These are phyloP conservation scores for Hypomontagnella submonticulosa DNA, from an alignment of 495 filamentous ascomycete species.

Conservation along the genomic window DNA sequence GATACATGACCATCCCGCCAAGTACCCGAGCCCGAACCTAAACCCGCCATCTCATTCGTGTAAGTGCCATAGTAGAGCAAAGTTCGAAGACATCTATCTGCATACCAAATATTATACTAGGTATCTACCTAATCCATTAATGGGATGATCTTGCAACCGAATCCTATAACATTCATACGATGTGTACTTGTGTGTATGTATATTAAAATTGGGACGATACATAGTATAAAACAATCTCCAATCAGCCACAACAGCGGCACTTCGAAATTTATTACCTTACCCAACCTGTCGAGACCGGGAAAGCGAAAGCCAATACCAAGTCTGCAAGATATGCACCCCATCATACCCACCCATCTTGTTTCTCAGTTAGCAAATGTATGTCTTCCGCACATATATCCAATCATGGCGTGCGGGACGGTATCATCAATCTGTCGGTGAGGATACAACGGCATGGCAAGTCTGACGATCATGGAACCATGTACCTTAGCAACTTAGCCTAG, in stretches of 20 bases:
- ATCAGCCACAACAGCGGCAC: slow-evolving; percentile 4
- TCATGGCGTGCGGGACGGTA: slow-evolving; percentile 3
- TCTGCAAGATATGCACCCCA: slow-evolving; percentile 8
- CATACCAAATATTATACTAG: not conserved
- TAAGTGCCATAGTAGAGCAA: slow-evolving; percentile 7
- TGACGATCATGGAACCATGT: slow-evolving; percentile 37
- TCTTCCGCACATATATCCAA: slow-evolving; percentile 23
- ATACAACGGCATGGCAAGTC: slow-evolving; percentile 11
- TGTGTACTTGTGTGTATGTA: not conserved
- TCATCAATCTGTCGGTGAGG: slow-evolving; percentile 40
- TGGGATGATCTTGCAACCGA: too few species aligned
- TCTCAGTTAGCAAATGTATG: slow-evolving; percentile 1
- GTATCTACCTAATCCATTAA: too few species aligned
- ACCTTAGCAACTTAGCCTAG: slow-evolving; percentile 10
- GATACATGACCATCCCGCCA: slow-evolving; percentile 17
- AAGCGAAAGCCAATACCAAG: slow-evolving; percentile 16
- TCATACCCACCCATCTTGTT: slow-evolving; percentile 19
- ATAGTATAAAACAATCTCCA: slow-evolving; percentile 3
- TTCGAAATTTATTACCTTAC: slow-evolving; percentile 5
- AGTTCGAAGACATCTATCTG: not conserved
- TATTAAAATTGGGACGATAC: not conserved
- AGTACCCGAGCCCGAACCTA: slow-evolving; percentile 3
- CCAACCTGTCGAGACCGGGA: slow-evolving; percentile 6
- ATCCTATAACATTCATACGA: too few species aligned
- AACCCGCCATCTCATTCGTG: slow-evolving; percentile 15